Evolutionary conservation across 345 rosid species (phyloP), one percentile per base, ranked within the genome.

Genomic region (Euphorbia lathyris): DNA sequence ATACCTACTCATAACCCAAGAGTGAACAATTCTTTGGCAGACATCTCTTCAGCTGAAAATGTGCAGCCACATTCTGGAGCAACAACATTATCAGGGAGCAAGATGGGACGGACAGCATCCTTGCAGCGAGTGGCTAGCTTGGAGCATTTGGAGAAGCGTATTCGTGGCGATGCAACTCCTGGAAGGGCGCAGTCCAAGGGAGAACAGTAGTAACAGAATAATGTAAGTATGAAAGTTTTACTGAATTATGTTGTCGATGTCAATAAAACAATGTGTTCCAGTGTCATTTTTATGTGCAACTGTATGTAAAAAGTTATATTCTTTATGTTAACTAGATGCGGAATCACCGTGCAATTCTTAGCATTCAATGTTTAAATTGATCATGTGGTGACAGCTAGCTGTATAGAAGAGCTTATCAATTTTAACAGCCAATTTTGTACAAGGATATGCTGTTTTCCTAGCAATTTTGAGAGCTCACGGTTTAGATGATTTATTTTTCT

Each of bases 141-240:
- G 83, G 97, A 95, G 83, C 93, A 85, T 77, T 74, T 91, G 80
- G 97, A 95, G 76, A 91, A 94, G 79, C 84, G 87, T 74, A 94
- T 91, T 47, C 81, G 90, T 27, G 86, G 91, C 9, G 84, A 56
- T 29, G 74, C 65, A 20, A 80, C 79, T 75, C 67, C 81, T 19
- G 53, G 65, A 53, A 66, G 59, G 16, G 66, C 72, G 0, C 68
- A 72, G 70, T 70, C 83, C 30, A 75, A 72, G 9, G 70, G 69
- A 9, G 77, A 72, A 47, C 80, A 71, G 45, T 59, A 77, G 73
- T 10, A 36, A 58, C 68, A 38, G 40, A 69, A 29, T 70, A 47
- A 40, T n/a, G 43, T 26, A 27, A 20, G 47, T 65, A n/a, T 10
- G 71, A 47, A 72, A 14, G 23, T 26, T 55, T 22, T 29, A 16